phyloP scores from a whole-genome alignment of 2,329 filamentous ascomycete species.

The Onygenales sp. region DNA sequence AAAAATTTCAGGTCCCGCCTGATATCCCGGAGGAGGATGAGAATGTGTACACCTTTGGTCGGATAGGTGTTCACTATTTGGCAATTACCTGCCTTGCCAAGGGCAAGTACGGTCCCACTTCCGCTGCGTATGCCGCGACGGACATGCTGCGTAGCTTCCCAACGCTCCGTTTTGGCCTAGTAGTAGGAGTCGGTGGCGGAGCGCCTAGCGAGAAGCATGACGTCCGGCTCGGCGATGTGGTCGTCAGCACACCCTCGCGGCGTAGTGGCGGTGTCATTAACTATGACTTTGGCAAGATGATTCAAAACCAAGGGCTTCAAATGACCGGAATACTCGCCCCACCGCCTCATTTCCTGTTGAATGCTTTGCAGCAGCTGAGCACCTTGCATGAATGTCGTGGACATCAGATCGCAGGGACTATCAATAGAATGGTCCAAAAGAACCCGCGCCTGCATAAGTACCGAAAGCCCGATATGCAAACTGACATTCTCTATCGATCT shows the following conservation, averaged over 20 bases:
- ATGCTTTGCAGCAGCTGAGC: neutral
- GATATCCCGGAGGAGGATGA: constrained; percentile 5
- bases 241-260: constrained; percentile 13
- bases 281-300: constrained; percentile 17
- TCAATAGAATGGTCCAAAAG: neutral
- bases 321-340: constrained; percentile 11
- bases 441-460: neutral
- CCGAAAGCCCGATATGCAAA: neutral
- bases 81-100: constrained; percentile 12
- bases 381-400: neutral
- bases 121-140: constrained; percentile 10
- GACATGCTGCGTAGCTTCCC: constrained; percentile 14
- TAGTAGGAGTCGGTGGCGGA: constrained; percentile 18
- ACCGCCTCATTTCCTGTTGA: constrained; percentile 11
- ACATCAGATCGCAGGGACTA: neutral
- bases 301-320: constrained; percentile 6
- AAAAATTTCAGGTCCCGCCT: constrained; percentile 1
- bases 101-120: constrained; percentile 9
- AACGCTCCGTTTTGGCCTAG: constrained; percentile 11
- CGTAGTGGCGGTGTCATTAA: constrained; percentile 16
- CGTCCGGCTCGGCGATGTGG: constrained; percentile 16
- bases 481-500: constrained; percentile 11
- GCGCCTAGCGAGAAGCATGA: constrained; percentile 11
- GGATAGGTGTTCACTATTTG: constrained; percentile 13
- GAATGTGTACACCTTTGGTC: constrained; percentile 15